Conservation (phyloP, 2,329 filamentous ascomycete species). For the Fusarium phyllophilum region DNA sequence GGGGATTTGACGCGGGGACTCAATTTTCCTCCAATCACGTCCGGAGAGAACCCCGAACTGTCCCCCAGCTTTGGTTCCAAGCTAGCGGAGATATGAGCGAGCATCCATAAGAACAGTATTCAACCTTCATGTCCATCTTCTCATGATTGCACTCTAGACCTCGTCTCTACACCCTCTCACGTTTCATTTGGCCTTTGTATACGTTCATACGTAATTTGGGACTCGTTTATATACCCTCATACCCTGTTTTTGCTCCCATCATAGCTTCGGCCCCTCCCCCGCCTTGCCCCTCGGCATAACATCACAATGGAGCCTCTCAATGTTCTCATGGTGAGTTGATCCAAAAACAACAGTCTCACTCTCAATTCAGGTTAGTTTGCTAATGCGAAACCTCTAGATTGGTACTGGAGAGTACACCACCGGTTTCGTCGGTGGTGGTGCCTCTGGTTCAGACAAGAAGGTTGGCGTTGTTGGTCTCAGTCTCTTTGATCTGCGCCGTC, state of each 20-base stretch:
- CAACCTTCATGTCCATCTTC: conserved; percentile 19
- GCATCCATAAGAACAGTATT: conserved; percentile 34
- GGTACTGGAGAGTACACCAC: conserved; percentile 98
- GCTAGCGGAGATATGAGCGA: conserved; percentile 38
- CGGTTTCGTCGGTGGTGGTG: conserved; percentile 86
- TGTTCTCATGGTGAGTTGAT: conserved; percentile 70
- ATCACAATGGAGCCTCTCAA: conserved; percentile 67
- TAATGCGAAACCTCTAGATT: conserved; percentile 61
- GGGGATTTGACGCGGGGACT: conserved; percentile 29
- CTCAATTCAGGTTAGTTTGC: neutral
- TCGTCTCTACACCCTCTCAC: neutral
- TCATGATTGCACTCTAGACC: conserved; percentile 9
- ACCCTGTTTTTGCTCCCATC: conserved; percentile 15
- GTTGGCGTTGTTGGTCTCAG: conserved; percentile 92
- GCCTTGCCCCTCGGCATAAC: conserved; percentile 26
- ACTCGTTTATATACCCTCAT: conserved; percentile 4
- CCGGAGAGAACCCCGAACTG: conserved; percentile 40
- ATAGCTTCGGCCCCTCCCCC: conserved; percentile 38
- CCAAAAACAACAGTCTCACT: neutral
- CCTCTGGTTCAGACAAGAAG: conserved; percentile 93
- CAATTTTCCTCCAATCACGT: conserved; percentile 46
- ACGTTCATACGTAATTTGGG: neutral
- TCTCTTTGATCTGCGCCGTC: conserved; percentile 85
- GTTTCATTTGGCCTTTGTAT: neutral
- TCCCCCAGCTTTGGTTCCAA: conserved; percentile 16